Evolutionary conservation across 306 rosid genomes (phyloP).

Genomic region (Malus orientalis): DNA sequence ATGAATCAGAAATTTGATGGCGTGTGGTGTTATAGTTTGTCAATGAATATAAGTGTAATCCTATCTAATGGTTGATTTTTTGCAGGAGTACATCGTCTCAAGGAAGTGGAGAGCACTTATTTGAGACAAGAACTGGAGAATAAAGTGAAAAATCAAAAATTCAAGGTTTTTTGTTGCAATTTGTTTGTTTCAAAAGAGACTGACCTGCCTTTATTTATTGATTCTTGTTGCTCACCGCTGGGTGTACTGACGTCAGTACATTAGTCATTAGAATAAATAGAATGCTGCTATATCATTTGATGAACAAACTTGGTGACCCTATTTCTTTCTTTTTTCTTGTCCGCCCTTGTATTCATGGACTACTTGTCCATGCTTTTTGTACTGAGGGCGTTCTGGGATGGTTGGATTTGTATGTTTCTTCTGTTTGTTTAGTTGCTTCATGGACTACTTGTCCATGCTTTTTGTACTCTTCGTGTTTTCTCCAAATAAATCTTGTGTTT

Average conservation of each 20-base stretch:
- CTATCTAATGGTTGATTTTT: not conserved
- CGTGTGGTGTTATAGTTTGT: not conserved
- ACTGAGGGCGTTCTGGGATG: no score
- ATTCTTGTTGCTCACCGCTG: not conserved
- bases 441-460: no score
- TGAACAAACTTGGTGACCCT: not conserved
- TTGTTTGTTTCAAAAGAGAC: not conserved
- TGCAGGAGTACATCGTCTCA: constrained; percentile 40
- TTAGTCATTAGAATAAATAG: not conserved
- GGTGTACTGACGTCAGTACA: no score
- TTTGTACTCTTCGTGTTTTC: no score
- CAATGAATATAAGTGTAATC: not conserved
- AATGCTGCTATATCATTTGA: not conserved
- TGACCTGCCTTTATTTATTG: not conserved
- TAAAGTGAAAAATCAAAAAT: constrained; percentile 49
- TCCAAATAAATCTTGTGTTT: no score
- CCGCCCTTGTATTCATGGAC: not conserved
- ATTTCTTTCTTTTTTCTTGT: not conserved
- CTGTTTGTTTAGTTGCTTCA: no score
- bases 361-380: no score
- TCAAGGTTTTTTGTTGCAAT: constrained; percentile 39
- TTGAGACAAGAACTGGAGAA: constrained; percentile 44
- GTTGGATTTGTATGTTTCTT: no score
- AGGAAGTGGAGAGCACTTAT: constrained; percentile 52
- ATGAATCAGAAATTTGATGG: not conserved